phyloP scores from a whole-genome alignment of 2,329 filamentous ascomycete species.

The Macrophomina pseudophaseolina region DNA sequence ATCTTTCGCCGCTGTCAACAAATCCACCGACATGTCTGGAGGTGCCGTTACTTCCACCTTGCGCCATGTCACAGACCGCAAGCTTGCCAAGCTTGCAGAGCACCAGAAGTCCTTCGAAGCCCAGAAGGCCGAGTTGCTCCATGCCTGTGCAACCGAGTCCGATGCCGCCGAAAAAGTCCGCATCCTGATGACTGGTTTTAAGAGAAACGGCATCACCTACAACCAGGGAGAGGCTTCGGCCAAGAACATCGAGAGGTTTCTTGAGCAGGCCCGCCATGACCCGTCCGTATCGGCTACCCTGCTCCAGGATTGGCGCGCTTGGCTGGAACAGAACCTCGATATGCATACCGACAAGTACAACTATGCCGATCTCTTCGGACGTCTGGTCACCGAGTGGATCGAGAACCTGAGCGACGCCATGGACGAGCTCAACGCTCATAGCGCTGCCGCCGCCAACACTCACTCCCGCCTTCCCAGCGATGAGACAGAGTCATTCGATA shows the following conservation, averaged over 20 bases:
- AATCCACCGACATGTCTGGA: conserved; percentile 28
- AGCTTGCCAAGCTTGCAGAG: conserved; percentile 34
- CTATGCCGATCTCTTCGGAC: conserved; percentile 43
- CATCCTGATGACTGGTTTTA: conserved; percentile 33
- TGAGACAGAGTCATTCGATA: conserved; percentile 46
- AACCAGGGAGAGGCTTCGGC: conserved; percentile 20
- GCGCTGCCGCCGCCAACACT: not conserved
- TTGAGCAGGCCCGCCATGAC: conserved; percentile 44
- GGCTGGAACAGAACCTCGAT: conserved; percentile 38
- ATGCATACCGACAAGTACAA: conserved; percentile 44
- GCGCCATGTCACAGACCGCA: conserved; percentile 36
- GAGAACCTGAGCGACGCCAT: conserved; percentile 14
- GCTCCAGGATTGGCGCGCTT: conserved; percentile 40
- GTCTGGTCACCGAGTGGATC: conserved; percentile 43
- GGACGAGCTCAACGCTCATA: not conserved
- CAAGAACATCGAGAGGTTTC: conserved; percentile 42
- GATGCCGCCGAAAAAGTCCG: conserved; percentile 31
- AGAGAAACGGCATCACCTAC: conserved; percentile 30
- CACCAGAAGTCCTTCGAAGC: conserved; percentile 33
- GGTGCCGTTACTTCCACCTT: conserved; percentile 33
- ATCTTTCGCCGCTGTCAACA: not conserved
- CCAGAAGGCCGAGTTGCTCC: conserved; percentile 32
- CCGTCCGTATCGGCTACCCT: conserved; percentile 42
- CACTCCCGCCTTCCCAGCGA: conserved; percentile 15
- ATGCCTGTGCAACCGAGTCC: conserved; percentile 26